These are phyloP conservation scores for Stagonosporopsis rhizophila DNA, from an alignment of 2,329 filamentous ascomycete genomes.

Conservation along the genomic window DNA sequence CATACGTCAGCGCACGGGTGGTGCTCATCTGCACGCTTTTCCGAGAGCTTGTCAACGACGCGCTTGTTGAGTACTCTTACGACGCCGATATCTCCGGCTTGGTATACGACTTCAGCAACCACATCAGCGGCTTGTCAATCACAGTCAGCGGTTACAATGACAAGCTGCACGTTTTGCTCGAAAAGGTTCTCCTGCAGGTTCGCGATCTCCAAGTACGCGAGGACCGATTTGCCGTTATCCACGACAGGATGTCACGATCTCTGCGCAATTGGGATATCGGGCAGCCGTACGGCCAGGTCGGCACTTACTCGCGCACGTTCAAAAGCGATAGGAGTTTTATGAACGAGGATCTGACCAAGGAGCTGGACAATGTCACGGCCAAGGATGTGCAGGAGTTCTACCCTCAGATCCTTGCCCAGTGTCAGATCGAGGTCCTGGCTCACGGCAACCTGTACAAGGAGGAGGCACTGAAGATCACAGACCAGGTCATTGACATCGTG, in stretches of 20 bases:
- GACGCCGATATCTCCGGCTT: slow-evolving; percentile 93
- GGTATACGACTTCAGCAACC: slow-evolving; percentile 78
- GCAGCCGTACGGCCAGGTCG: slow-evolving; percentile 88
- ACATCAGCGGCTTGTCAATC: slow-evolving; percentile 76
- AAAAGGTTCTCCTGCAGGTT: slow-evolving; percentile 86
- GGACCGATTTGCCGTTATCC: slow-evolving; percentile 91
- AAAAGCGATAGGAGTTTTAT: slow-evolving; percentile 78
- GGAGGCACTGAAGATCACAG: slow-evolving; percentile 84
- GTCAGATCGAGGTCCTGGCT: slow-evolving; percentile 85
- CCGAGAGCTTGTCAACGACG: slow-evolving; percentile 85
- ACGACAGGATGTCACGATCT: slow-evolving; percentile 78
- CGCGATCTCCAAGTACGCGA: slow-evolving; percentile 81
- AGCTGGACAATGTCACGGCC: slow-evolving; percentile 75
- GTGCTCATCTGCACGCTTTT: slow-evolving; percentile 80
- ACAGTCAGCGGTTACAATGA: slow-evolving; percentile 93
- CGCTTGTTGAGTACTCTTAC: slow-evolving; percentile 91
- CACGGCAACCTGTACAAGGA: slow-evolving; percentile 96
- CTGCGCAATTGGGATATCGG: slow-evolving; percentile 88
- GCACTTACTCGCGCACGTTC: slow-evolving; percentile 82
- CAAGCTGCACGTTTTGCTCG: slow-evolving; percentile 87
- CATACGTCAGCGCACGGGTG: slow-evolving; percentile 80
- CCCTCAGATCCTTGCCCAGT: slow-evolving; percentile 79
- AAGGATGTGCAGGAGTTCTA: slow-evolving; percentile 79
- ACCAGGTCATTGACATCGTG: slow-evolving; percentile 79
- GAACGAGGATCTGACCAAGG: slow-evolving; percentile 79